Evolutionary conservation across 1,284 basidiomycete genomes (phyloP).

Genomic region (Cryptococcus sp.): DNA sequence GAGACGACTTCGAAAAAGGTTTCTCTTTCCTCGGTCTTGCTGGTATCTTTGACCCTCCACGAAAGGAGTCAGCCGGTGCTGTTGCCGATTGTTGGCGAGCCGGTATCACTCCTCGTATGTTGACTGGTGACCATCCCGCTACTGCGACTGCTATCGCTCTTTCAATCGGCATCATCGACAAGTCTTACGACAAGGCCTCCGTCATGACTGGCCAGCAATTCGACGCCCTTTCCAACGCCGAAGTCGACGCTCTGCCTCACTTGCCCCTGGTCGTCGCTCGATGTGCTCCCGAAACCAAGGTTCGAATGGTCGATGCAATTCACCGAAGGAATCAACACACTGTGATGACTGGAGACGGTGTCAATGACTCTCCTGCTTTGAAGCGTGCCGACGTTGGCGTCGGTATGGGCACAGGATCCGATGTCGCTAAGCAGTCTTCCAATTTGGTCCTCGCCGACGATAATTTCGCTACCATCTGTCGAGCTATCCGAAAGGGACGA

Average conservation of each 20-base stretch:
- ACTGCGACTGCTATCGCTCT: constrained; percentile 53
- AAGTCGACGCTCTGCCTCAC: constrained; percentile 57
- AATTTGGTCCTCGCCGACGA: constrained; percentile 66
- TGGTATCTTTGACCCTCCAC: constrained; percentile 67
- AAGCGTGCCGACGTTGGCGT: constrained; percentile 61
- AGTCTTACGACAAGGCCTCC: constrained; percentile 40
- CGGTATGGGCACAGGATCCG: constrained; percentile 68
- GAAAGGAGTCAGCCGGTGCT: constrained; percentile 60
- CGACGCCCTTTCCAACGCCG: constrained; percentile 58
- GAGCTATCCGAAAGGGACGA: constrained; percentile 64
- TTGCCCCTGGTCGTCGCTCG: constrained; percentile 60
- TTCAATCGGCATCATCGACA: constrained; percentile 55
- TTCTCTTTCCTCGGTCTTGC: constrained; percentile 61
- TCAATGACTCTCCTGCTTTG: constrained; percentile 59
- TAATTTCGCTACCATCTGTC: constrained; percentile 67
- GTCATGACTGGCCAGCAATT: constrained; percentile 60
- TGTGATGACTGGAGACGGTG: constrained; percentile 53
- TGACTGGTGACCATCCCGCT: constrained; percentile 53
- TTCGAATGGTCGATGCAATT: constrained; percentile 58
- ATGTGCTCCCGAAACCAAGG: constrained; percentile 55
- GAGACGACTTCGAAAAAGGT: constrained; percentile 58
- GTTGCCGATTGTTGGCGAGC: constrained; percentile 61
- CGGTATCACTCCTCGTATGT: constrained; percentile 65
- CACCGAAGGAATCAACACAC: constrained; percentile 51
- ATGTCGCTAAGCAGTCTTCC: constrained; percentile 60